phyloP scores from a whole-genome alignment of 345 rosid species.

The Aquilaria yunnanensis region DNA sequence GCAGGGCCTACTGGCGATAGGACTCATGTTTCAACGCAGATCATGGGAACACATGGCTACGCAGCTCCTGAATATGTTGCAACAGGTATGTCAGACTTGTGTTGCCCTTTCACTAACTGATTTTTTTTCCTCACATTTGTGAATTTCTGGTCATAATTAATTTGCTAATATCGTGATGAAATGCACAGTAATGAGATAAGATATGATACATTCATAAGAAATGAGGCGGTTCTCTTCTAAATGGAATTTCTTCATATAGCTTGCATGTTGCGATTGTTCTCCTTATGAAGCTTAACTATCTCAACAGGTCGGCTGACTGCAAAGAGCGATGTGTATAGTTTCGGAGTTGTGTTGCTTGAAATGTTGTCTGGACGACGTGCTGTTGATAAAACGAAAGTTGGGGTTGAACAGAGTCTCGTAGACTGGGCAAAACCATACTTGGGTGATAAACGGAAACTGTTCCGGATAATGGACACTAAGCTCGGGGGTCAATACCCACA shows the following conservation, averaged over 20 bases:
- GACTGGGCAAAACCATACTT: conserved; percentile 96
- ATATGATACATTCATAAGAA: not conserved
- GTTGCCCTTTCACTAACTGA: not conserved
- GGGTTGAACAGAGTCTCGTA: conserved; percentile 79
- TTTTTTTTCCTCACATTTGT: not conserved
- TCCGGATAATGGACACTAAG: conserved; percentile 91
- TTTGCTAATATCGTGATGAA: not conserved
- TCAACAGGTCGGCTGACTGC: conserved; percentile 83
- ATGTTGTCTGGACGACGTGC: conserved; percentile 87
- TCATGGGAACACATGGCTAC: conserved; percentile 95
- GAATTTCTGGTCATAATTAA: not conserved
- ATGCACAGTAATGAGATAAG: not conserved
- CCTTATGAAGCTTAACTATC: conserved; percentile 15
- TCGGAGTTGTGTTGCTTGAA: conserved; percentile 92
- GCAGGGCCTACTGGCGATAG: conserved; percentile 96
- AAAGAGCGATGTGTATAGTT: conserved; percentile 93
- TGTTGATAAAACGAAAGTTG: conserved; percentile 75
- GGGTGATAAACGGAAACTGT: conserved; percentile 77
- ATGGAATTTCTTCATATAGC: not conserved
- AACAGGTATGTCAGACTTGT: conserved; percentile 49
- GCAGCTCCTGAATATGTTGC: conserved; percentile 99
- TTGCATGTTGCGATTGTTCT: not conserved
- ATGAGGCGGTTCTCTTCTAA: not conserved
- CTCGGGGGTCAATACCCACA: conserved; percentile 95
- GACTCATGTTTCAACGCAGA: conserved; percentile 97